Percentiles rank a stretch among this genome's conserved stretches.
phyloP scores from a whole-genome alignment of 441 rosid genomes.

The Pelargonium myrrhifolium region DNA sequence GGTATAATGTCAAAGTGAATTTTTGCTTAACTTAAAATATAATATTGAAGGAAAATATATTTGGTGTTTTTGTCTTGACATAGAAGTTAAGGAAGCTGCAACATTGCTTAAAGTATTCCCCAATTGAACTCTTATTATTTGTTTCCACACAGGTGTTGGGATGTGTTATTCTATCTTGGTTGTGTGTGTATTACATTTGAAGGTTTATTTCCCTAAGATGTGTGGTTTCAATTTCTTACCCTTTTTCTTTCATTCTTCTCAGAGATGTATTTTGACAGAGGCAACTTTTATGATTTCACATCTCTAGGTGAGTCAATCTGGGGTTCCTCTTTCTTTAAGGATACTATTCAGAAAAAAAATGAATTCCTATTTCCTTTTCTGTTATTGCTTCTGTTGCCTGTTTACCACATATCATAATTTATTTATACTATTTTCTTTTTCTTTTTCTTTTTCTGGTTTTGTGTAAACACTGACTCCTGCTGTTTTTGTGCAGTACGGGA shows the following conservation, averaged over 20 bases:
- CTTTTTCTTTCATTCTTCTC: conserved; percentile 22
- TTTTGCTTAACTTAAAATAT: no score
- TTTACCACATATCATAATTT: not conserved
- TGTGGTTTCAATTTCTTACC: not conserved
- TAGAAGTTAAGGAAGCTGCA: no score
- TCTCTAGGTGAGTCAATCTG: conserved; percentile 70
- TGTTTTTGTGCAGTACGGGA: conserved; percentile 64
- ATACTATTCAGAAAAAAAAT: not conserved
- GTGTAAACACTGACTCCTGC: conserved; percentile 9
- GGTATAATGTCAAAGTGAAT: no score
- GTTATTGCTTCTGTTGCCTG: not conserved
- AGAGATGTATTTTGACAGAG: conserved; percentile 92
- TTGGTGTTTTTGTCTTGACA: no score
- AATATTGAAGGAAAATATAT: no score
- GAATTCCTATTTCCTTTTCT: not conserved
- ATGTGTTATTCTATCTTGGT: not conserved
- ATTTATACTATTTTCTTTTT: not conserved
- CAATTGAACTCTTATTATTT: not conserved
- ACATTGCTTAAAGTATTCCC: not conserved
- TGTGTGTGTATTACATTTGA: not conserved
- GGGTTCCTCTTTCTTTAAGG: not conserved
- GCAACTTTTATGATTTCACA: conserved; percentile 93
- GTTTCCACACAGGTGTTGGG: not conserved
- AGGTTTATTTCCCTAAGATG: not conserved
- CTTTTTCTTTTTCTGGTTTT: conserved; percentile 3